Evolutionary conservation across 139 green algal genomes (phyloP).

Genomic region (Volvox africanus): DNA sequence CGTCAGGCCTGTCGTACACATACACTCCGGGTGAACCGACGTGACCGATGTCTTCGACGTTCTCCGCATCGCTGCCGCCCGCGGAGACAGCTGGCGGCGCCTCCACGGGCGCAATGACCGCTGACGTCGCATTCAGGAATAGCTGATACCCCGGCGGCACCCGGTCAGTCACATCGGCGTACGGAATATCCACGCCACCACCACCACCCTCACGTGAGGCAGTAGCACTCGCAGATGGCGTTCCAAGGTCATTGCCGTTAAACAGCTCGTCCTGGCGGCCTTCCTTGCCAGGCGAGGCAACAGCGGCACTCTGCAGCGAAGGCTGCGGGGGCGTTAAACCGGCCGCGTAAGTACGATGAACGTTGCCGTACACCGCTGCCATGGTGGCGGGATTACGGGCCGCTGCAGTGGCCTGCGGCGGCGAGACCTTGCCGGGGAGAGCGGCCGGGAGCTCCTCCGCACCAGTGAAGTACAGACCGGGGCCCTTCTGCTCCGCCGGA

Average conservation of each 20-base stretch:
- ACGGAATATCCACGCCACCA: not conserved
- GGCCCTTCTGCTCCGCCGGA: constrained; percentile 5
- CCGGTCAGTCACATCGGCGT: not conserved
- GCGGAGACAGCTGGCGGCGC: not conserved
- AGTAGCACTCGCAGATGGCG: too few relatives aligned
- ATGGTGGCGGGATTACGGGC: not conserved
- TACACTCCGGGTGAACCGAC: not conserved
- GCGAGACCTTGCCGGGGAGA: not conserved
- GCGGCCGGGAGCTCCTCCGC: not conserved
- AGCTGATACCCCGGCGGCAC: constrained; percentile 16
- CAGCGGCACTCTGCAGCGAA: not conserved
- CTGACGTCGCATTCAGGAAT: constrained; percentile 2
- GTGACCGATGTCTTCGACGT: not conserved
- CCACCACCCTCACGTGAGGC: too few relatives aligned
- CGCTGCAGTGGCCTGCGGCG: not conserved
- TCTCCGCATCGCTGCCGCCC: not conserved
- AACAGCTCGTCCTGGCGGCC: not conserved
- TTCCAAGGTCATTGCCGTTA: not conserved
- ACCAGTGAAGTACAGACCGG: constrained; percentile 2
- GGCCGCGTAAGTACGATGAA: not conserved
- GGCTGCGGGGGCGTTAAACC: not conserved
- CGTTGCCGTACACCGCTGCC: constrained; percentile 30
- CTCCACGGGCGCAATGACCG: not conserved
- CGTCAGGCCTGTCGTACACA: constrained; percentile 28
- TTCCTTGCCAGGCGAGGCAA: not conserved